These are phyloP conservation scores for Arxiozyma heterogenica DNA, from an alignment of 1,139 yeast genomes.

Conservation along the genomic window DNA sequence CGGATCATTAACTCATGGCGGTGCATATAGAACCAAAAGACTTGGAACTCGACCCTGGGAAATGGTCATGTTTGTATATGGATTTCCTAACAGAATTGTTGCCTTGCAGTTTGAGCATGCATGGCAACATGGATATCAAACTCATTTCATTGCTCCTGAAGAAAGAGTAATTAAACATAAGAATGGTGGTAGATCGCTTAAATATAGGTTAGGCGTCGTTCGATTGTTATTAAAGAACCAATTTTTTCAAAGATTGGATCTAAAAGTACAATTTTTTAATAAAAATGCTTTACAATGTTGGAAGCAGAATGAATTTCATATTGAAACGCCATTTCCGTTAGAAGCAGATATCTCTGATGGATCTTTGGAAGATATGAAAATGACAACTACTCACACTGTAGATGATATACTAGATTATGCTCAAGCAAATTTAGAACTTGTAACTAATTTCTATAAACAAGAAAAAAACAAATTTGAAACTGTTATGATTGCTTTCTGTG, in stretches of 20 bases:
- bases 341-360: constrained; percentile 7
- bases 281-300: constrained; percentile 27
- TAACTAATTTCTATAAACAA: constrained; percentile 19
- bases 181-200: constrained; percentile 36
- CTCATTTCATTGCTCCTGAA: constrained; percentile 45
- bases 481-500: constrained; percentile 19
- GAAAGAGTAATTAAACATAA: constrained; percentile 28
- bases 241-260: constrained; percentile 38
- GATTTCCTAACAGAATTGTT: constrained; percentile 61
- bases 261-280: constrained; percentile 37
- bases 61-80: constrained; percentile 52
- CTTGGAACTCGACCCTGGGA: constrained; percentile 63
- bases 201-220: constrained; percentile 44
- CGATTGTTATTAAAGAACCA: constrained; percentile 37
- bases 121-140: constrained; percentile 62
- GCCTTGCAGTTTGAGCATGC: constrained; percentile 72
- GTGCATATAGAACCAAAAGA: constrained; percentile 57
- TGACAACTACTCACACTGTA: constrained; percentile 6
- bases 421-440: constrained; percentile 17
- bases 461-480: constrained; percentile 11
- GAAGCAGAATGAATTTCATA: constrained; percentile 19
- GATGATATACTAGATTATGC: constrained; percentile 20
- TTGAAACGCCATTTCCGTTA: constrained; percentile 5
- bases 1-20: constrained; percentile 54
- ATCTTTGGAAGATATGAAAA: constrained; percentile 10